Conservation (phyloP, 1,284 basidiomycete genomes). For the Ustilago bromivora region DNA sequence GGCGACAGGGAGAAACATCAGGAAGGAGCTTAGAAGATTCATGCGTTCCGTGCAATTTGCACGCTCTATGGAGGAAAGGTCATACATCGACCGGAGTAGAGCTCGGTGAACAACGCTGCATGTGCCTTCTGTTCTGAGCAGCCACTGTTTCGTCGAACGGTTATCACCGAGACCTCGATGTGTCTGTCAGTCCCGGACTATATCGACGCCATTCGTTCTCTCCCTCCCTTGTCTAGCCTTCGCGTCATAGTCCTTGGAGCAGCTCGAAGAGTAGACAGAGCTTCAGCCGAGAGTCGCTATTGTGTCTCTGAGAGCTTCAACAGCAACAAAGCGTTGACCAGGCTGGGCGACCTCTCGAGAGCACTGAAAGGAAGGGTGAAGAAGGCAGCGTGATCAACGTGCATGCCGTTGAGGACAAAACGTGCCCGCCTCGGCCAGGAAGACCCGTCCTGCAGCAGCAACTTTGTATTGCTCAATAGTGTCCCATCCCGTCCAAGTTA, state of each 20-base stretch:
- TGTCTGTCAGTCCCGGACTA: background rate
- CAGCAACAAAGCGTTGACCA: background rate
- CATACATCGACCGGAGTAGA: conserved; percentile 2
- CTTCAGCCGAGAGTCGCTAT: background rate
- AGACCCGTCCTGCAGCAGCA: conserved; percentile 29
- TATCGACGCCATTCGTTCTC: background rate
- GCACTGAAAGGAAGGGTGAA: background rate
- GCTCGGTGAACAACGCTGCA: conserved; percentile 16
- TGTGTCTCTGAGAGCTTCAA: background rate
- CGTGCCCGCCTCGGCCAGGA: conserved; percentile 30
- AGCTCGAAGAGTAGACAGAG: background rate
- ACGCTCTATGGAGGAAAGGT: conserved; percentile 5
- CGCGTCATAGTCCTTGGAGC: background rate
- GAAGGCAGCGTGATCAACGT: conserved; percentile 19
- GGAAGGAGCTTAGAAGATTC: conserved; percentile 2
- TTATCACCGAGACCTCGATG: conserved; percentile 3
- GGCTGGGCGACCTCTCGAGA: background rate
- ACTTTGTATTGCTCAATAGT: conserved; percentile 5
- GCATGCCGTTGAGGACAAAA: conserved; percentile 23
- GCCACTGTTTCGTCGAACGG: background rate
- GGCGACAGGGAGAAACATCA: background rate
- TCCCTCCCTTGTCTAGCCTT: background rate
- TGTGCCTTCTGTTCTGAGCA: background rate
- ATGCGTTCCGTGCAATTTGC: background rate
- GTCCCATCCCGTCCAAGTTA: background rate